phyloP scores from a whole-genome alignment of 345 rosid genomes.

The Melaleuca quinquenervia region DNA sequence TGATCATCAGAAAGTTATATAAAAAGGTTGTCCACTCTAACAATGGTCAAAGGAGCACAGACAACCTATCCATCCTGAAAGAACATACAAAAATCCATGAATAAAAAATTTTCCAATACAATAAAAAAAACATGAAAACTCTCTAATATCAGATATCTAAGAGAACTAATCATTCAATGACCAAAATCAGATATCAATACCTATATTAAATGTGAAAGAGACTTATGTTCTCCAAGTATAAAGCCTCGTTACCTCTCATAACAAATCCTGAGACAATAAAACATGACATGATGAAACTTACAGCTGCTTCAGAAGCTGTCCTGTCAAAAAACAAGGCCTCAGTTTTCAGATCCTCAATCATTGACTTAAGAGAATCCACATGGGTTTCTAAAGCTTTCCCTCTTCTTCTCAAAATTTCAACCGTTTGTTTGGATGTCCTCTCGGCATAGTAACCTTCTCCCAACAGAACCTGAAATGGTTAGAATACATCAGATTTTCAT shows the following conservation, averaged over 20 bases:
- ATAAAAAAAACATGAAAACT: not conserved
- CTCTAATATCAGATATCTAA: not conserved
- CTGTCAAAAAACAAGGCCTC: constrained; percentile 71
- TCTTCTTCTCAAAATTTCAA: constrained; percentile 72
- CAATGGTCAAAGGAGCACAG: not conserved
- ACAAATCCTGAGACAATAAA: not conserved
- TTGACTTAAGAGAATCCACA: constrained; percentile 46
- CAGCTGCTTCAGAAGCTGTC: constrained; percentile 76
- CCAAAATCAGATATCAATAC: not conserved
- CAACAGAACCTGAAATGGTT: constrained; percentile 45
- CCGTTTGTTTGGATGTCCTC: constrained; percentile 65
- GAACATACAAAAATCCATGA: not conserved
- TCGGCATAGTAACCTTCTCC: constrained; percentile 80
- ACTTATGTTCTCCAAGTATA: not conserved
- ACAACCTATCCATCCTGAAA: not conserved
- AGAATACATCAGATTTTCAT: not conserved
- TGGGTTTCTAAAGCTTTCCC: constrained; percentile 57
- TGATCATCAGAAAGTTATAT: not conserved
- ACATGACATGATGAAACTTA: constrained; percentile 10
- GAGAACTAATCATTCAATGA: not conserved
- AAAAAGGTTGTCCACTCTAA: not conserved
- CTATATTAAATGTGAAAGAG: not conserved
- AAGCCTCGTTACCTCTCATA: not conserved
- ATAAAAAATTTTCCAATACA: not conserved
- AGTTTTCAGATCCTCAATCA: constrained; percentile 59